phyloP scores from a whole-genome alignment of 257 asterid genomes.

The Przewalskia tangutica region DNA sequence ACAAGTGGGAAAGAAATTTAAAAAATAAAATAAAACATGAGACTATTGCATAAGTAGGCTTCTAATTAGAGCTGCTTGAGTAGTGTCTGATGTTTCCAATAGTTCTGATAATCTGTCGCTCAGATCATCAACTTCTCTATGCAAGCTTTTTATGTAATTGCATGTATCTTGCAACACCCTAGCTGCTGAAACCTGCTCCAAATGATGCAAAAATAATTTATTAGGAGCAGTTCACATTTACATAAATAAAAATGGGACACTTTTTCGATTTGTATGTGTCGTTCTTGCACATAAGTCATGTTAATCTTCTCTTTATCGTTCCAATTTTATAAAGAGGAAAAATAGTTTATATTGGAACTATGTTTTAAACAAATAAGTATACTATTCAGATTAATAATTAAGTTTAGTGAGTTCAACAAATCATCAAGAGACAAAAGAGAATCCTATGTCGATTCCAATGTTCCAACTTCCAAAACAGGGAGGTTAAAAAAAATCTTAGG shows the following conservation, averaged over 20 bases:
- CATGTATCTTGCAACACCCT: conserved; percentile 24
- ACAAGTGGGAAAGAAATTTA: not conserved
- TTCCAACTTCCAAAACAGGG: not conserved
- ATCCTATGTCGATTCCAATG: not conserved
- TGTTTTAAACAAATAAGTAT: not conserved
- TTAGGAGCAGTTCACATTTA: not conserved
- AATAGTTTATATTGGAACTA: not conserved
- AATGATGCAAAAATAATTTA: not conserved
- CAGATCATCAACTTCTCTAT: conserved; percentile 27
- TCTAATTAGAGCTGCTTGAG: conserved; percentile 71
- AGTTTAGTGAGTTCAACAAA: not conserved
- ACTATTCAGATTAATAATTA: not conserved
- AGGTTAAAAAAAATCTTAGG: not conserved
- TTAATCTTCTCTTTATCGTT: no score
- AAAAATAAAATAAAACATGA: not conserved
- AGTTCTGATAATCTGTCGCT: conserved; percentile 75
- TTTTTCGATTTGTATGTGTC: not conserved
- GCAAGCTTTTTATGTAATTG: conserved; percentile 1
- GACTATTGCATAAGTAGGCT: conserved; percentile 56
- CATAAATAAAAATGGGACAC: not conserved
- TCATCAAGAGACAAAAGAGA: not conserved
- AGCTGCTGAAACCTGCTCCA: conserved; percentile 52
- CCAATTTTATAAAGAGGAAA: no score
- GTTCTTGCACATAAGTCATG: not conserved
- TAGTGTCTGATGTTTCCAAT: conserved; percentile 55